phyloP scores from a whole-genome alignment of 495 filamentous ascomycete genomes.

The Penicillium atrosanguineum region DNA sequence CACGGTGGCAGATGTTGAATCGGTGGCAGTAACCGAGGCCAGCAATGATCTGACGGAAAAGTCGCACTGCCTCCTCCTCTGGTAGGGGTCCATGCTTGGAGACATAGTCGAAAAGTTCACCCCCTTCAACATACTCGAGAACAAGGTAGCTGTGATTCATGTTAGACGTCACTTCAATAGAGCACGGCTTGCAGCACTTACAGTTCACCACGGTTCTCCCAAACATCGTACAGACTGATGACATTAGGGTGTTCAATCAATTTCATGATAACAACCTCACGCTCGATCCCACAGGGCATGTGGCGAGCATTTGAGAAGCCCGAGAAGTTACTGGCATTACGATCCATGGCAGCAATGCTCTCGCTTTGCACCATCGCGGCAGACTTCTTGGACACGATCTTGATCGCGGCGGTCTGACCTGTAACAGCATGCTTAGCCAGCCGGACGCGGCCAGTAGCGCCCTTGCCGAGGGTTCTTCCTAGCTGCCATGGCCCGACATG shows the following conservation, averaged over 20 bases:
- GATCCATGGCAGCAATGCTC: slow-evolving; percentile 72
- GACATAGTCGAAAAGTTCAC: slow-evolving; percentile 86
- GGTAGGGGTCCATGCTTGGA: slow-evolving; percentile 60
- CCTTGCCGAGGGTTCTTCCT: slow-evolving; percentile 80
- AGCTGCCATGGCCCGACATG: slow-evolving; percentile 88
- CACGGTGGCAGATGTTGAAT: slow-evolving; percentile 91
- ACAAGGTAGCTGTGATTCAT: slow-evolving; percentile 73
- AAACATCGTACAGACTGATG: slow-evolving; percentile 87
- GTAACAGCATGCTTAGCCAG: slow-evolving; percentile 73
- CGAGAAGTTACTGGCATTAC: slow-evolving; percentile 43
- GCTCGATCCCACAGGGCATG: slow-evolving; percentile 84
- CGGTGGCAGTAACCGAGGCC: slow-evolving; percentile 89
- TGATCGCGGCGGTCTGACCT: slow-evolving; percentile 78
- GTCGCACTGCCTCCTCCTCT: slow-evolving; percentile 76
- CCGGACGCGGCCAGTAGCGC: slow-evolving; percentile 80
- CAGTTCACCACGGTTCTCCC: slow-evolving; percentile 94
- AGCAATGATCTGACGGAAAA: slow-evolving; percentile 92
- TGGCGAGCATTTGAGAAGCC: slow-evolving; percentile 47
- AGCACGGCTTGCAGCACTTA: slow-evolving; percentile 45
- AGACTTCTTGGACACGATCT: slow-evolving; percentile 82
- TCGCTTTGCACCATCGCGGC: slow-evolving; percentile 69
- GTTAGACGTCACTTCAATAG: neutral
- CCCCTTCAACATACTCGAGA: slow-evolving; percentile 88
- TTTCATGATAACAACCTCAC: slow-evolving; percentile 95
- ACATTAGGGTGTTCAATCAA: slow-evolving; percentile 92